phyloP scores from a whole-genome alignment of 1,284 basidiomycete genomes.

The Ceratobasidium theobromae region DNA sequence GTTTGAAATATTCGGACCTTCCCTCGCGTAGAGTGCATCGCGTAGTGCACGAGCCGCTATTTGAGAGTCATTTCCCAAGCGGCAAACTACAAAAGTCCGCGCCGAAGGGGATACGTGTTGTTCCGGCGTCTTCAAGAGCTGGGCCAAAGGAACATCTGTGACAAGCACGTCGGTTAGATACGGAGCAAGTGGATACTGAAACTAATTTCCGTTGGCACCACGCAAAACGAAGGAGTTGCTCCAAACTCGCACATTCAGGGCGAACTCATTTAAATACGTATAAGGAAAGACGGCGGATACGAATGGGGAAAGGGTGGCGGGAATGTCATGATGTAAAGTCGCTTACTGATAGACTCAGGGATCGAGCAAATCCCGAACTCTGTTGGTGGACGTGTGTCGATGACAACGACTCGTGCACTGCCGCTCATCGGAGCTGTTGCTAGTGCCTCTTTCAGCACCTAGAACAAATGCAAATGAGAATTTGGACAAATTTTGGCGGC shows the following conservation, averaged over 20 bases:
- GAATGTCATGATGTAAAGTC: not conserved
- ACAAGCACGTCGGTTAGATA: slow-evolving; percentile 4
- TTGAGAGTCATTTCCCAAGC: slow-evolving; percentile 92
- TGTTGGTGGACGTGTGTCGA: slow-evolving; percentile 81
- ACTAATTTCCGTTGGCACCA: not conserved
- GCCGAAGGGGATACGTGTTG: slow-evolving; percentile 42
- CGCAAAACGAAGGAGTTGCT: not conserved
- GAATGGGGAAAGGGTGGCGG: too few relatives aligned
- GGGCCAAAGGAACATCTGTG: slow-evolving; percentile 66
- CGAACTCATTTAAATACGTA: too few relatives aligned
- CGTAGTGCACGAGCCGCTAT: slow-evolving; percentile 72
- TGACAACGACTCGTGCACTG: slow-evolving; percentile 47
- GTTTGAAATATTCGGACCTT: not conserved
- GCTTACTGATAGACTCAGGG: slow-evolving; percentile 72
- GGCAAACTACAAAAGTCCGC: slow-evolving; percentile 67
- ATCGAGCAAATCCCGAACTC: slow-evolving; percentile 90
- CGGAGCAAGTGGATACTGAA: not conserved
- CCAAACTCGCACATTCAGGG: too few relatives aligned
- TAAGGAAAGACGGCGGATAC: too few relatives aligned
- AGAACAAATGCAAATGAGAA: not conserved
- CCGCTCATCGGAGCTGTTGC: slow-evolving; percentile 36
- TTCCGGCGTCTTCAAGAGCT: slow-evolving; percentile 60
- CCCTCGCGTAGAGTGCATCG: slow-evolving; percentile 13
- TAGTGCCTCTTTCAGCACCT: slow-evolving; percentile 52
- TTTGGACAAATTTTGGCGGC: not conserved